phyloP scores from a whole-genome alignment of 805 yeast species.

The Yarrowia sp. region DNA sequence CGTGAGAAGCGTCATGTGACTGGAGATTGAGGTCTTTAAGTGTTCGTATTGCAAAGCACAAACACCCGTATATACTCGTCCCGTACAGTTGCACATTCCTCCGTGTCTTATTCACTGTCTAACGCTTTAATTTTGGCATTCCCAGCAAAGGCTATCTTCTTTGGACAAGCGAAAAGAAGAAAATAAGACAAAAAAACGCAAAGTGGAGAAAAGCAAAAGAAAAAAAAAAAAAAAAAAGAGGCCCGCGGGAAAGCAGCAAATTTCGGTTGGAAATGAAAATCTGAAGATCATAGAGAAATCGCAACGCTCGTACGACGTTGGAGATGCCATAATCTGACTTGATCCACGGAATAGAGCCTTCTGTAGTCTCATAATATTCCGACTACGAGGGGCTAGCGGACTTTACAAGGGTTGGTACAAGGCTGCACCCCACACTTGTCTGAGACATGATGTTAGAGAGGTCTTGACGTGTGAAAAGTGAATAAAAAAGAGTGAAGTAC shows the following conservation, averaged over 20 bases:
- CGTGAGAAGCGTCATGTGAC: too few species aligned
- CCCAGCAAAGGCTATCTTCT: background rate
- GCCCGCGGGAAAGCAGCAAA: background rate
- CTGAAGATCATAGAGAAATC: background rate
- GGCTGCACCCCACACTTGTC: constrained; percentile 19
- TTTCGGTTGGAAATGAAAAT: background rate
- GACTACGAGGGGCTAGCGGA: background rate
- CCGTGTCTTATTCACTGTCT: background rate
- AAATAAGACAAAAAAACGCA: background rate
- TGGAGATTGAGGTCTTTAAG: too few species aligned
- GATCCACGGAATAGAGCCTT: background rate
- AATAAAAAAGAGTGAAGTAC: too few species aligned
- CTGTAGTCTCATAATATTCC: background rate
- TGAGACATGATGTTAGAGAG: constrained; percentile 1
- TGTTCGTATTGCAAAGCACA: too few species aligned
- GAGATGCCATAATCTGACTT: too few species aligned
- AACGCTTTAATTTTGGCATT: background rate
- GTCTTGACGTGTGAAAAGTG: background rate
- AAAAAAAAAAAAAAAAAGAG: background rate
- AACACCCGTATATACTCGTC: too few species aligned
- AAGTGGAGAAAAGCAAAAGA: background rate
- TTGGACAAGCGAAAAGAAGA: background rate
- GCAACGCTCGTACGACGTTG: background rate
- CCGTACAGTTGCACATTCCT: background rate
- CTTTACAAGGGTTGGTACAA: background rate